Evolutionary conservation across 139 green algal species (phyloP).

Genomic region (Zygnema circumcarinatum): DNA sequence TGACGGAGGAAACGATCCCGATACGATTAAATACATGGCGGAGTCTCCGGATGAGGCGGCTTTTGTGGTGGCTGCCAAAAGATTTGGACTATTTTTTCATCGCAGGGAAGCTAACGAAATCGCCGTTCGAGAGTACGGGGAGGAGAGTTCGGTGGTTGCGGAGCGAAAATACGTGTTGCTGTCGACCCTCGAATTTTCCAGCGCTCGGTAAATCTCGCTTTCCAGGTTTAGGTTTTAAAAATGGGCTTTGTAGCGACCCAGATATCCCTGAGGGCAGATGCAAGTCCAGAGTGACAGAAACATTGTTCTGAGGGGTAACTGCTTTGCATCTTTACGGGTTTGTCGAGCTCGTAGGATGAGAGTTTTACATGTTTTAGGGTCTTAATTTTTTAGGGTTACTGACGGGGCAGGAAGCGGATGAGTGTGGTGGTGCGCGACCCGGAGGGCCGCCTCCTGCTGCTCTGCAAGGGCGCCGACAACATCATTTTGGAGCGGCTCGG

Average conservation of each 20-base stretch:
- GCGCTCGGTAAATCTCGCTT: constrained; percentile 31
- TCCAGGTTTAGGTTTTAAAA: neutral
- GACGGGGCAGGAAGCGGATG: constrained; percentile 74
- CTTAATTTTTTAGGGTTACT: too few relatives aligned
- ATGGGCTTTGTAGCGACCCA: too few relatives aligned
- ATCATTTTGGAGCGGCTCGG: constrained; percentile 77
- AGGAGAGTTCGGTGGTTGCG: neutral
- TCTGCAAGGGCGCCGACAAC: constrained; percentile 90
- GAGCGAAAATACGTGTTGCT: constrained; percentile 79
- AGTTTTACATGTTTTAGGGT: too few relatives aligned
- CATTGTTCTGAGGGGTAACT: too few relatives aligned
- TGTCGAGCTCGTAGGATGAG: too few relatives aligned
- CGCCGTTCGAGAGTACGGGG: constrained; percentile 53
- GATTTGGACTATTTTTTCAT: constrained; percentile 72
- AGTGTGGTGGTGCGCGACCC: constrained; percentile 72
- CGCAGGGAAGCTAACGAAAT: constrained; percentile 27
- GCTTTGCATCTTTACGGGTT: too few relatives aligned
- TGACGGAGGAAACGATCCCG: neutral
- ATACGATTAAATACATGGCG: constrained; percentile 61
- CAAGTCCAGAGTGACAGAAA: too few relatives aligned
- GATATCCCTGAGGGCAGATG: too few relatives aligned
- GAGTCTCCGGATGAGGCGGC: constrained; percentile 94
- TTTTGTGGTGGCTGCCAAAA: constrained; percentile 89
- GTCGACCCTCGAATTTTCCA: constrained; percentile 88
- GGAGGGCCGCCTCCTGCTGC: constrained; percentile 75